Evolutionary conservation across 139 green algal genomes (phyloP), one percentile per base, ranked within the genome.

Genomic region (Prasinococcaceae sp.): DNA sequence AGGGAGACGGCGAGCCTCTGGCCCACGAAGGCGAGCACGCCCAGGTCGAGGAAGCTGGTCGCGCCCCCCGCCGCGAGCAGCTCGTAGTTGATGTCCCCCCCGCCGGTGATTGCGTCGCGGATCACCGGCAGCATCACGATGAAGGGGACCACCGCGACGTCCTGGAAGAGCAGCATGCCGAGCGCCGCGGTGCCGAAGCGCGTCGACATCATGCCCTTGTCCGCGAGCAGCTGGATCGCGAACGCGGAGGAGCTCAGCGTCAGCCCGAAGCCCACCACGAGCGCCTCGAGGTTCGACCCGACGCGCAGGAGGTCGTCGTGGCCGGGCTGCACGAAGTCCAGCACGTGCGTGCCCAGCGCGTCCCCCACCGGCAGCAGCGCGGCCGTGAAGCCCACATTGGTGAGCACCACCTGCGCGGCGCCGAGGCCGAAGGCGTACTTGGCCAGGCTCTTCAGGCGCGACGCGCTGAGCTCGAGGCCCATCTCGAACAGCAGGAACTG

Each of bases 401-500:
- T 78, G 3, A 87, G 10, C 6, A 81, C 3, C 65, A 60, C 55
- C 57, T 94, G 84, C 1, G 83, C 53, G 2, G 68, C 68, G 20
- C 88, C 88, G 32, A 97, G 68, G 10, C 84, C 86, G 70, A 97
- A 97, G 0, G 86, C 86, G 52, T 83, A 97, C 62, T 90, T 92
- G 27, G 83, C 83, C 30, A 97, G 69, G 4, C 75, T 73, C 72
- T 85, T 84, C 17, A 97, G 72, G 0, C 85, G 75, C 51, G 89
- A 82, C 17, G 92, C 40, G 1, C 72, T 84, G 29, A 97, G 76
- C 74, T 97, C 88, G 47, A 97, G 64, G 0, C 88, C 88, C 84
- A 96, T 96, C 56, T 96, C 88, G 66, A 95, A 97, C 26, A 97
- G 72, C 65, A 97, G 55, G 60, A 97, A 96, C 33, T 94, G 69